Evolutionary conservation across 148 eudicot genomes (phyloP), one percentile per base, ranked within the genome.

Genomic region (Agrostemma githago): DNA sequence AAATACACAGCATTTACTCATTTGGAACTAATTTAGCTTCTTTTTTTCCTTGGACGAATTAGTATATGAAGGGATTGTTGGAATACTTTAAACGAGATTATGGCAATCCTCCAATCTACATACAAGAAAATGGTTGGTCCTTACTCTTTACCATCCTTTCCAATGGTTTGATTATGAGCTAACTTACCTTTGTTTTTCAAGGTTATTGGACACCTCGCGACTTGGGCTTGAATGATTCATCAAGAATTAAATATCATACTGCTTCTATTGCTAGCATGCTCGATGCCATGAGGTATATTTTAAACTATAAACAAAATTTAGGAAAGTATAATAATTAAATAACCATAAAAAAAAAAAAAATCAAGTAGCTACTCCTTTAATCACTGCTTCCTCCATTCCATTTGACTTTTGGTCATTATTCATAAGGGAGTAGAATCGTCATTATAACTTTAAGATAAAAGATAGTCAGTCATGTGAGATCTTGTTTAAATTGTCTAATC

Each of bases 31-130:
- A 14, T n/a, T 51, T 20, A 56, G 17, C 62, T 4, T 5, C 14
- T 38, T 37, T 48, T 16, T 17, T 46, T 19, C 37, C 34, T 26
- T 26, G 34, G 34, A 70, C 54, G 11, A 48, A 48, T 20, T 16
- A 71, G 74, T 16, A 37, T 56, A 40, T 71, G 63, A 59, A 71
- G 60, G 48, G 20, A 37, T 34, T 71, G 41, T 42, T 71, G 46
- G 74, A 71, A 56, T 71, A 71, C 21, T 70, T 71, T 63, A 71
- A 71, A 37, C 62, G 42, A 71, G 63, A 71, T 37, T 71, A 71
- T 17, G 74, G 74, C 62, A 71, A 71, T 57, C 74, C 74, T 14
- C 74, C 61, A 14, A 56, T 71, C 9, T 71, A 56, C 43, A 54
- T 71, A 57, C 61, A 54, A 26, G 74, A 71, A 72, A 72, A 72